phyloP scores from a whole-genome alignment of 768 basidiomycete genomes.

The Suillus tomentosus region DNA sequence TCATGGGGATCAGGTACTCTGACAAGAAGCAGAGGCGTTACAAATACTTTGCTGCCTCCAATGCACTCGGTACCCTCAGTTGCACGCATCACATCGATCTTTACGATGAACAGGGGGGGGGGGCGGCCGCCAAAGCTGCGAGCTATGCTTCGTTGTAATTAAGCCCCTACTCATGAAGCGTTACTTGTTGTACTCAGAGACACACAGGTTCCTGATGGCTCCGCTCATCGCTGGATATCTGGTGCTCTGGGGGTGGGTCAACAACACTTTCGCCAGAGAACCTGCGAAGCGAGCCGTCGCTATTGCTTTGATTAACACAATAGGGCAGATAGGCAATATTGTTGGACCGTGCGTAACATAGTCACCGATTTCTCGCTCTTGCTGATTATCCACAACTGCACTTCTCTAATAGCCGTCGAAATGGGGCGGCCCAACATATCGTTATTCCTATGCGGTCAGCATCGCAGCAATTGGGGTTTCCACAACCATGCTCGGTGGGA shows the following conservation, averaged over 20 bases:
- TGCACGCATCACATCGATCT: conserved; percentile 65
- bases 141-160: conserved; percentile 64
- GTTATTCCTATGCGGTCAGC: conserved; percentile 68
- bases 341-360: conserved; percentile 64
- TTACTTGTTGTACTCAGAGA: neutral
- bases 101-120: conserved; percentile 47
- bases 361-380: neutral
- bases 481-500: neutral
- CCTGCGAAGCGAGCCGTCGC: conserved; percentile 67
- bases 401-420: conserved; percentile 47
- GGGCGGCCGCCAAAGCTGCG: conserved; percentile 36
- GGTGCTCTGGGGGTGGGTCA: neutral
- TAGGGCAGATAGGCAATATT: conserved; percentile 80
- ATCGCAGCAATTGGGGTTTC: conserved; percentile 36
- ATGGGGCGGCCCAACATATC: conserved; percentile 66
- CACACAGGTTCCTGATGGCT: conserved; percentile 65
- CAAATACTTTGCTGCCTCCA: conserved; percentile 58
- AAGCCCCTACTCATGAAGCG: neutral
- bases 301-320: conserved; percentile 74
- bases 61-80: conserved; percentile 52
- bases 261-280: conserved; percentile 3
- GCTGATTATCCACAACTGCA: neutral
- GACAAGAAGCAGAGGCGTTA: conserved; percentile 68
- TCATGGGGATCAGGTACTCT: conserved; percentile 51
- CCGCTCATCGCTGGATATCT: conserved; percentile 69